phyloP scores from a whole-genome alignment of 1,284 basidiomycete genomes.

The Cystobasidiaceae sp. region DNA sequence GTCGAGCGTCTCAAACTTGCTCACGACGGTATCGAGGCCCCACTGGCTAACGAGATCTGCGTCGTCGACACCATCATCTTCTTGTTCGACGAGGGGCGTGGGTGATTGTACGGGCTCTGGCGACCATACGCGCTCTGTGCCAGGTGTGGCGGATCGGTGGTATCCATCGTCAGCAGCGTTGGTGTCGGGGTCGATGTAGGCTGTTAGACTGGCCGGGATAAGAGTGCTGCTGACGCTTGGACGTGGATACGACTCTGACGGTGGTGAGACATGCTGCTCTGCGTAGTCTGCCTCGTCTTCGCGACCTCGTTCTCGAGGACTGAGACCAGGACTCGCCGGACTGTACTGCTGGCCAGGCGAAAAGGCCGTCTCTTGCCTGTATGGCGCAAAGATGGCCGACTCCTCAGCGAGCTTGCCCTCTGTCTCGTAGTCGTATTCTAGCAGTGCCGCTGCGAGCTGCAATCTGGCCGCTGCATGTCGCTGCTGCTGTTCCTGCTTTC shows the following conservation, averaged over 20 bases:
- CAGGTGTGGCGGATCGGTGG: neutral
- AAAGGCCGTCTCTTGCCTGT: constrained; percentile 3
- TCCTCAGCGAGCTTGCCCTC: constrained; percentile 26
- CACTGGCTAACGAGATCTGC: constrained; percentile 22
- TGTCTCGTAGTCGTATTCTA: constrained; percentile 13
- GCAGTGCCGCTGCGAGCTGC: constrained; percentile 20
- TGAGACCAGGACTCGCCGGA: neutral
- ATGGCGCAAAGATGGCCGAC: constrained; percentile 23
- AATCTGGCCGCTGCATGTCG: constrained; percentile 5
- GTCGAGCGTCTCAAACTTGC: constrained; percentile 15
- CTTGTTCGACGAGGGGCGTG: neutral
- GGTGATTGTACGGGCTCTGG: neutral
- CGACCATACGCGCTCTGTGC: neutral
- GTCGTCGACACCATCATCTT: constrained; percentile 9
- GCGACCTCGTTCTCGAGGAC: neutral
- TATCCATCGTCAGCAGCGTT: neutral
- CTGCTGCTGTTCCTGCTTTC: neutral
- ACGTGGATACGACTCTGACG: too few relatives aligned
- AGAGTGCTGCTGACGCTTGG: too few relatives aligned
- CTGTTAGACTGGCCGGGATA: too few relatives aligned
- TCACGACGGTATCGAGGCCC: constrained; percentile 27
- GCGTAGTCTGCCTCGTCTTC: neutral
- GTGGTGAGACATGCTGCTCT: too few relatives aligned
- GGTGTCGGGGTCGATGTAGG: too few relatives aligned
- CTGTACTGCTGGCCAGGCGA: neutral